Percentiles rank a stretch among this genome's conserved stretches.
These are phyloP conservation scores for Coemansia pectinata DNA, from an alignment of 192 early-diverging fungal species.

Conservation along the genomic window DNA sequence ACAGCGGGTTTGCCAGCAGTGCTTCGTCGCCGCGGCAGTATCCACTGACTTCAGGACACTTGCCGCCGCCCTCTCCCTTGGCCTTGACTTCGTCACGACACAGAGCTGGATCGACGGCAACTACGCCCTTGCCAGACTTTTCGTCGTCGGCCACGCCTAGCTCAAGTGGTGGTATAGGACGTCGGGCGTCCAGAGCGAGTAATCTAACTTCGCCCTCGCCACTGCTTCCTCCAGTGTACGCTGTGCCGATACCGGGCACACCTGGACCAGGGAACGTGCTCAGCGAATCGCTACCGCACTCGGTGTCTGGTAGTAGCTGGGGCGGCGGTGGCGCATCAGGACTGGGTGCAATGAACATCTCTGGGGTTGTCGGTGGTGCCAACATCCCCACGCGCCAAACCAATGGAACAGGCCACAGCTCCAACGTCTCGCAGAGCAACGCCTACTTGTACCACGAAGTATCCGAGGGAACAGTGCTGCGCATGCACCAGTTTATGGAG, in stretches of 20 bases:
- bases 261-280: slow-evolving; percentile 51
- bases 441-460: slow-evolving; percentile 47
- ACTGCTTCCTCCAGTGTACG: slow-evolving; percentile 43
- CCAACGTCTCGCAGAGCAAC: slow-evolving; percentile 15
- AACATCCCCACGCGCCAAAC: slow-evolving; percentile 19
- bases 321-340: slow-evolving; percentile 24
- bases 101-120: slow-evolving; percentile 10
- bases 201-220: slow-evolving; percentile 40
- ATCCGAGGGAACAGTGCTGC: slow-evolving; percentile 51
- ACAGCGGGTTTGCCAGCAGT: slow-evolving; percentile 32
- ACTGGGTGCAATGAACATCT: slow-evolving; percentile 36
- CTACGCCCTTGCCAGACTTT: slow-evolving; percentile 22
- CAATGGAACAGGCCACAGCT: slow-evolving; percentile 18
- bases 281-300: slow-evolving; percentile 41
- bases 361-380: slow-evolving; percentile 5
- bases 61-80: slow-evolving; percentile 43
- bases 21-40: slow-evolving; percentile 26
- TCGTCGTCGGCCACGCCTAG: slow-evolving; percentile 27
- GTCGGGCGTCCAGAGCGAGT: slow-evolving; percentile 36
- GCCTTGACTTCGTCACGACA: slow-evolving; percentile 33
- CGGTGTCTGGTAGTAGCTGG: slow-evolving; percentile 42
- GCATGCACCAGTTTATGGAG: slow-evolving; percentile 59
- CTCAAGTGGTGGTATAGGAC: slow-evolving; percentile 15
- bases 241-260: slow-evolving; percentile 53
- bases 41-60: slow-evolving; percentile 8